Percentiles rank a stretch among this genome's conserved stretches.
These are phyloP conservation scores for Choiromyces venosus DNA, from an alignment of 495 filamentous ascomycete genomes.

Conservation along the genomic window DNA sequence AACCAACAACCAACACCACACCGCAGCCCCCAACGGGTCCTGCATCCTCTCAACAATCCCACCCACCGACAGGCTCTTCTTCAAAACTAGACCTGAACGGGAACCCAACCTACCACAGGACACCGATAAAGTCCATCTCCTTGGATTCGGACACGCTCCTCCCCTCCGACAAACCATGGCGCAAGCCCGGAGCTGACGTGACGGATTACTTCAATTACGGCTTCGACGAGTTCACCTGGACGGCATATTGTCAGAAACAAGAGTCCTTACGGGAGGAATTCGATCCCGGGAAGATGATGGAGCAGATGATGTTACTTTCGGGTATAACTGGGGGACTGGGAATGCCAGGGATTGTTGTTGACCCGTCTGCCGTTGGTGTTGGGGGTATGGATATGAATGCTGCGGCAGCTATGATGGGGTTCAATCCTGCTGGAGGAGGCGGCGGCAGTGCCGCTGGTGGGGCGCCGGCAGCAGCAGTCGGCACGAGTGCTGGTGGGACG, in stretches of 20 bases:
- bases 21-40: constrained; percentile 45
- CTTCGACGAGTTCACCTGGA: constrained; percentile 99
- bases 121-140: constrained; percentile 76
- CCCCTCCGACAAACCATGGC: constrained; percentile 75
- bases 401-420: constrained; percentile 33
- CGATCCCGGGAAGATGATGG: constrained; percentile 74
- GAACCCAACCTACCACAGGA: constrained; percentile 74
- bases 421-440: constrained; percentile 40
- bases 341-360: constrained; percentile 65
- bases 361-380: constrained; percentile 41
- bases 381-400: constrained; percentile 40
- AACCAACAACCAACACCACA: constrained; percentile 33
- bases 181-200: constrained; percentile 87
- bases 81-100: constrained; percentile 79
- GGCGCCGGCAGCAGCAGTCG: not conserved
- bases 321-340: constrained; percentile 56
- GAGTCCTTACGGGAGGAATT: constrained; percentile 66
- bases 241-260: constrained; percentile 86
- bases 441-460: constrained; percentile 37
- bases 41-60: constrained; percentile 45
- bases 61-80: constrained; percentile 60
- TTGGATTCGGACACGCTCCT: constrained; percentile 59
- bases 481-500: constrained; percentile 30
- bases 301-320: constrained; percentile 81
- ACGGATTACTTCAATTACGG: constrained; percentile 99